These are phyloP conservation scores for Allantophomopsis lycopodina DNA, from an alignment of 2,329 filamentous ascomycete species.

Conservation along the genomic window DNA sequence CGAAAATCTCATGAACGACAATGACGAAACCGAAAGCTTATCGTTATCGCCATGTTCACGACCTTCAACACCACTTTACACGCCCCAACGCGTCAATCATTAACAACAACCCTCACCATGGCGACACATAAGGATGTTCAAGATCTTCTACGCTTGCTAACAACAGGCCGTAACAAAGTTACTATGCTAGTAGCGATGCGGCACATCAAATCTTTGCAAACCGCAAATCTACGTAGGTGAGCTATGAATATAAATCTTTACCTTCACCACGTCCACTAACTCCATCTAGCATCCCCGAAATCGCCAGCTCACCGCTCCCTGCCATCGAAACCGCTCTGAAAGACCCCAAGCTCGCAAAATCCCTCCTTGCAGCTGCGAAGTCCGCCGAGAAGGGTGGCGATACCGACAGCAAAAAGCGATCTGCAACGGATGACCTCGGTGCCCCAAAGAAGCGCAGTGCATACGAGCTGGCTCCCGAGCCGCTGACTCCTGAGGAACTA, in stretches of 20 bases:
- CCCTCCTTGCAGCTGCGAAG: constrained; percentile 16
- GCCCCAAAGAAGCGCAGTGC: constrained; percentile 11
- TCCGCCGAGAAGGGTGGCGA: constrained; percentile 5
- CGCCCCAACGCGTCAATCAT: no score
- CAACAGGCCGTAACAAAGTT: constrained; percentile 34
- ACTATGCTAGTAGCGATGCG: constrained; percentile 45
- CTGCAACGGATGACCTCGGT: constrained; percentile 5
- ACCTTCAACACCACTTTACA: no score
- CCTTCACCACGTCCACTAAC: constrained; percentile 2
- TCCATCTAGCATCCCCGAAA: constrained; percentile 13
- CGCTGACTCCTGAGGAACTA: constrained; percentile 35
- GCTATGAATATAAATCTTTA: background rate
- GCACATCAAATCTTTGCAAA: constrained; percentile 42
- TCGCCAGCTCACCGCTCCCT: constrained; percentile 11
- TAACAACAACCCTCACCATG: constrained; percentile 21
- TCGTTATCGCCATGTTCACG: no score
- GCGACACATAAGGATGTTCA: constrained; percentile 44
- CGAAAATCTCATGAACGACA: no score
- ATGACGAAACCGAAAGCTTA: no score
- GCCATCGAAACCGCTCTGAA: constrained; percentile 10
- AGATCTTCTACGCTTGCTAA: constrained; percentile 45
- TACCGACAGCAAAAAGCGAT: constrained; percentile 9
- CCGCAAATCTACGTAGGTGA: constrained; percentile 40
- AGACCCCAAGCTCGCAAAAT: constrained; percentile 17
- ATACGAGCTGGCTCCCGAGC: constrained; percentile 13